These are phyloP conservation scores for Phytomonas sp. DNA, from an alignment of 208 protist genomes.

Conservation along the genomic window DNA sequence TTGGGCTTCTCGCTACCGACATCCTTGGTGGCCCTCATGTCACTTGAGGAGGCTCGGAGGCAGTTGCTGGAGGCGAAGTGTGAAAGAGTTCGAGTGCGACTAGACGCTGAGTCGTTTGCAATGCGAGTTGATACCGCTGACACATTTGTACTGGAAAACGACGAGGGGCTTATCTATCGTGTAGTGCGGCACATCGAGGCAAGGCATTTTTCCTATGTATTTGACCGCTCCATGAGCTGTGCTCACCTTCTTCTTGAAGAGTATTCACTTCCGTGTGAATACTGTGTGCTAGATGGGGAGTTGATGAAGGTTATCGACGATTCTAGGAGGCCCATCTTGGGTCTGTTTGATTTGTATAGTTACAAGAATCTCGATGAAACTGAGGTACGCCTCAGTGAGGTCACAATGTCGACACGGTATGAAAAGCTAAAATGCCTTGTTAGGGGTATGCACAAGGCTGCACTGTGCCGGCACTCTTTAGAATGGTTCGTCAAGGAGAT, in stretches of 20 bases:
- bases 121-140: not conserved
- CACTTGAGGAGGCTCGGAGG: conserved; percentile 15
- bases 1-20: too few relatives aligned
- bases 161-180: not conserved
- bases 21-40: conserved; percentile 8
- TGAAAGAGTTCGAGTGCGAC: not conserved
- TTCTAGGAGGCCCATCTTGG: conserved; percentile 15
- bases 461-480: conserved; percentile 1
- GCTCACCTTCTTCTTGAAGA: conserved; percentile 44
- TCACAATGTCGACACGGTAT: conserved; percentile 36
- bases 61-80: not conserved
- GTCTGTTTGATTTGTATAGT: conserved; percentile 45
- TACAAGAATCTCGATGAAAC: conserved; percentile 15
- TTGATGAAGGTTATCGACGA: conserved; percentile 25
- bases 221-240: conserved; percentile 52
- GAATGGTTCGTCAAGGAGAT: conserved; percentile 64
- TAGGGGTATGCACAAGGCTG: too few relatives aligned
- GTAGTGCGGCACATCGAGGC: conserved; percentile 9
- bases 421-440: conserved; percentile 17
- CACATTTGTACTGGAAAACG: not conserved
- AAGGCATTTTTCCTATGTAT: conserved; percentile 25
- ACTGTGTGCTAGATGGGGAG: conserved; percentile 49
- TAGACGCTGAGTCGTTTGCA: conserved; percentile 4
- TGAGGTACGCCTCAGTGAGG: conserved; percentile 14
- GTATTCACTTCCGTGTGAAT: conserved; percentile 11